Evolutionary conservation across 768 basidiomycete species (phyloP).

Genomic region (Leccinum subtestaceum): DNA sequence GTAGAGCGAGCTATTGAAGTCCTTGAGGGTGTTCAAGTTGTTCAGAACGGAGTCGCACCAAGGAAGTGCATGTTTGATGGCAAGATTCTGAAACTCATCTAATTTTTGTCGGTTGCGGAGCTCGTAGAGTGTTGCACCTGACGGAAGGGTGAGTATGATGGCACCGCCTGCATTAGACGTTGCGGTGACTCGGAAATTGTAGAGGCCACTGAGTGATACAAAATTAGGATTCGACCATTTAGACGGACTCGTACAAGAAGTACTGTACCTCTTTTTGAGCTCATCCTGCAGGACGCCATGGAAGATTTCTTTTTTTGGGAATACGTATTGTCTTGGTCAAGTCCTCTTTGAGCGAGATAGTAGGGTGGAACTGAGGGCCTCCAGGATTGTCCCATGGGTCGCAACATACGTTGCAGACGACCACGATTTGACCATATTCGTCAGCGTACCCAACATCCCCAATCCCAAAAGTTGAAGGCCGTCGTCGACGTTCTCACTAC

Average conservation of each 20-base stretch:
- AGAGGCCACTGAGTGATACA: not conserved
- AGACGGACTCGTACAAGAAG: no score
- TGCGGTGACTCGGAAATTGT: not conserved
- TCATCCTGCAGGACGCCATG: not conserved
- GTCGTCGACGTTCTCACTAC: constrained; percentile 1
- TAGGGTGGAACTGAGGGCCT: no score
- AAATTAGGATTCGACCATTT: not conserved
- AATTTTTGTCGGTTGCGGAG: not conserved
- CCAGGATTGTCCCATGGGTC: not conserved
- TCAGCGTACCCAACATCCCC: constrained; percentile 36
- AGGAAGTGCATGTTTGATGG: not conserved
- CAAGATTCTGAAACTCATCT: not conserved
- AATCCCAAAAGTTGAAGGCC: no score
- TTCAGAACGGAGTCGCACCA: not conserved
- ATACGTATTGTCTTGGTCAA: not conserved
- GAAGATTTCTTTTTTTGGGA: not conserved
- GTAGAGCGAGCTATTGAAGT: not conserved
- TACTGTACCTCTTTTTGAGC: not conserved
- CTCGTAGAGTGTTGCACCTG: not conserved
- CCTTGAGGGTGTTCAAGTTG: no score
- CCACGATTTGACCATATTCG: constrained; percentile 25
- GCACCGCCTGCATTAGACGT: not conserved
- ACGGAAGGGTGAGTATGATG: constrained; percentile 7
- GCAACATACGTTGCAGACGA: constrained; percentile 29
- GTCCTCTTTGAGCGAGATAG: no score